phyloP scores from a whole-genome alignment of 2,329 filamentous ascomycete genomes.

The Xylaria sp. region DNA sequence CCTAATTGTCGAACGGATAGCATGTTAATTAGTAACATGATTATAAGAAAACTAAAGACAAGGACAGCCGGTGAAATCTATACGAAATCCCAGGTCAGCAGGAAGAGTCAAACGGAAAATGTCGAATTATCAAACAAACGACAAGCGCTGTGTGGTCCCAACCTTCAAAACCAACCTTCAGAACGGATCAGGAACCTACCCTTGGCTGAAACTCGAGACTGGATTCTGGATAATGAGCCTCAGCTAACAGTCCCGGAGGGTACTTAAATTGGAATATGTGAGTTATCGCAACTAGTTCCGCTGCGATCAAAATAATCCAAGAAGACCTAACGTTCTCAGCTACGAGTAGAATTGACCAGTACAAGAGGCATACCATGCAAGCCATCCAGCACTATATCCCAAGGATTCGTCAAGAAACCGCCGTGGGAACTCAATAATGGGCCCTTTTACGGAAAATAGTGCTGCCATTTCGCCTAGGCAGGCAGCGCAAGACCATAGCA shows the following conservation, averaged over 20 bases:
- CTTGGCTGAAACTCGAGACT: conserved; percentile 37
- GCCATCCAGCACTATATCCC: conserved; percentile 37
- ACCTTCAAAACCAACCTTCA: background rate
- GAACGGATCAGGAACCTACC: background rate
- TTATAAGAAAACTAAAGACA: conserved; percentile 21
- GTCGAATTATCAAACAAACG: background rate
- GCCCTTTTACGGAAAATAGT: conserved; percentile 54
- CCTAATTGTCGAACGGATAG: conserved; percentile 21
- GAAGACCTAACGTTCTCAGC: conserved; percentile 17
- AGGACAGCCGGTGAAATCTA: conserved; percentile 18
- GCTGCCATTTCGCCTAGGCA: conserved; percentile 55
- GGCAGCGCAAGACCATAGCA: conserved; percentile 53
- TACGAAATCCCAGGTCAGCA: background rate
- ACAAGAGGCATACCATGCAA: conserved; percentile 9
- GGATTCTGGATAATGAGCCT: conserved; percentile 49
- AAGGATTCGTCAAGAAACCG: conserved; percentile 56
- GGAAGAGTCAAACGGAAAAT: no score
- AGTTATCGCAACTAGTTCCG: conserved; percentile 22
- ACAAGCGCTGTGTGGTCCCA: background rate
- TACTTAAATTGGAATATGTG: conserved; percentile 22
- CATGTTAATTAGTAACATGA: conserved; percentile 26
- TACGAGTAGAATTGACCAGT: background rate
- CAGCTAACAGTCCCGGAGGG: conserved; percentile 16
- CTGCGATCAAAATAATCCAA: conserved; percentile 20
- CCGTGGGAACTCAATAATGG: conserved; percentile 54